Evolutionary conservation across 139 green algal species (phyloP).

Genomic region (Picochlorum sp.): DNA sequence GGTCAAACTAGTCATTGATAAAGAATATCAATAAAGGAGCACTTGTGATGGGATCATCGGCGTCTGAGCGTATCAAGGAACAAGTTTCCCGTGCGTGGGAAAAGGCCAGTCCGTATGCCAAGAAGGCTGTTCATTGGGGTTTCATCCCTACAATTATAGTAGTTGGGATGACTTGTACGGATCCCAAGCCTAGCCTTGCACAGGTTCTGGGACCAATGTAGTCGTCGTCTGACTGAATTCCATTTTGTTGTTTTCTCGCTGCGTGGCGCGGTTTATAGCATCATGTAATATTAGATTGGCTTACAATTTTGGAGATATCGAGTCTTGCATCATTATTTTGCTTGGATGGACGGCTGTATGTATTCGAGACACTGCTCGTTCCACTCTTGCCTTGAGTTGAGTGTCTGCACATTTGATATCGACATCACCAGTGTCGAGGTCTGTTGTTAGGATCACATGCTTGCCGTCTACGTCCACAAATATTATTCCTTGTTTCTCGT

Average conservation of each 20-base stretch:
- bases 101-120: constrained; percentile 6
- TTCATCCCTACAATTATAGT: constrained; percentile 63
- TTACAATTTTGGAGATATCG: not conserved
- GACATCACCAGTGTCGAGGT: constrained; percentile 12
- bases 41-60: not conserved
- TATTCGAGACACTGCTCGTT: constrained; percentile 49
- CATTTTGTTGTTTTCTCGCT: too few relatives aligned
- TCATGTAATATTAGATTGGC: not conserved
- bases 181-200: constrained; percentile 39
- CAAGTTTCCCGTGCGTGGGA: not conserved
- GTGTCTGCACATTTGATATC: constrained; percentile 60
- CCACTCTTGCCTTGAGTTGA: constrained; percentile 42
- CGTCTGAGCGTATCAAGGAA: not conserved
- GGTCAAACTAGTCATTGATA: too few relatives aligned
- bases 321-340: not conserved
- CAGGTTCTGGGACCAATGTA: constrained; percentile 54
- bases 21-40: too few relatives aligned
- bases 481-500: constrained; percentile 34
- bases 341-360: constrained; percentile 36
- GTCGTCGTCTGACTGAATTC: not conserved
- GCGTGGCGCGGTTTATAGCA: not conserved
- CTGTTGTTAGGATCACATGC: constrained; percentile 36
- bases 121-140: constrained; percentile 47
- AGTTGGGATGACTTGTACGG: constrained; percentile 45
- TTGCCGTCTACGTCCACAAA: constrained; percentile 41